Evolutionary conservation across 140 eudicot genomes (phyloP).

Genomic region (Artemisia princeps): DNA sequence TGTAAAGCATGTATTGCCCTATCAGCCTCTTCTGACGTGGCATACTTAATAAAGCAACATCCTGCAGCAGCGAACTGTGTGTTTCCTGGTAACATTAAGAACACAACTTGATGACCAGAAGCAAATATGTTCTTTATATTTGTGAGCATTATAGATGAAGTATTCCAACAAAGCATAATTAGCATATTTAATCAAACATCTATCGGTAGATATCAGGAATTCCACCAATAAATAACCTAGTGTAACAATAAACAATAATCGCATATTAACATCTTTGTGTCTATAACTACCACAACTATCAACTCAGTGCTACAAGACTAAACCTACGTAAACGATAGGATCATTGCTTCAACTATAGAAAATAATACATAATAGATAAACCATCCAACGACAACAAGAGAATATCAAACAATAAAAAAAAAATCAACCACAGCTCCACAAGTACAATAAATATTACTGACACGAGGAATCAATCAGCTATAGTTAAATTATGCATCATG

Average conservation of each 20-base stretch:
- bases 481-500: neutral
- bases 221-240: too few species aligned
- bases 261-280: too few species aligned
- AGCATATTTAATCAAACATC: neutral
- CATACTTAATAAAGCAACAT: conserved; percentile 94
- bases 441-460: conserved; percentile 7
- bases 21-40: conserved; percentile 86
- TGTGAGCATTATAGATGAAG: conserved; percentile 9
- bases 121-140: conserved; percentile 19
- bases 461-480: neutral
- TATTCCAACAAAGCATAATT: neutral
- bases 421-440: neutral
- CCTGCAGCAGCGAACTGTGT: conserved; percentile 78
- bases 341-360: neutral
- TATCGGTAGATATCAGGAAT: neutral
- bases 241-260: too few species aligned
- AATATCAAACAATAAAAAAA: neutral
- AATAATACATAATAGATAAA: conserved; percentile 5
- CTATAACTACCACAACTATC: too few species aligned
- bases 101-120: conserved; percentile 29
- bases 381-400: conserved; percentile 1
- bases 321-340: too few species aligned
- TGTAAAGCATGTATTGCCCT: conserved; percentile 86
- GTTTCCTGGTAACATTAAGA: conserved; percentile 32
- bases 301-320: too few species aligned